phyloP scores from a whole-genome alignment of 345 rosid genomes.

The Lenwebbia sp. region DNA sequence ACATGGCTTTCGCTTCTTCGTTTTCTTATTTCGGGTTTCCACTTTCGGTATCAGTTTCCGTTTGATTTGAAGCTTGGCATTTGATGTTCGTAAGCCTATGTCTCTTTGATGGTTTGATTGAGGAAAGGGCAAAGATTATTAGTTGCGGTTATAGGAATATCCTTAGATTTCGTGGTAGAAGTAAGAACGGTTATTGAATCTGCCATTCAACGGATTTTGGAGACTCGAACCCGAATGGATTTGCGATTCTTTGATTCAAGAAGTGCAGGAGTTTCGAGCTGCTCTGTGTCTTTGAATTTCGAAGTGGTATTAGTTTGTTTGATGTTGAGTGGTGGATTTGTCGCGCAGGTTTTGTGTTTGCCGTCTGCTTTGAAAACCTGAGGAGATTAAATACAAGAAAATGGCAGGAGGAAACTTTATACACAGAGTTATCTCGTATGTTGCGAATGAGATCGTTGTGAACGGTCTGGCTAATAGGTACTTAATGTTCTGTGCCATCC shows the following conservation, averaged over 20 bases:
- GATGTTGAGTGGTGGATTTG: background rate
- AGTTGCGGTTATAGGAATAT: background rate
- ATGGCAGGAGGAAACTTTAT: constrained; percentile 95
- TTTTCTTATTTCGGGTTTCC: background rate
- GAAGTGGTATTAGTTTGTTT: background rate
- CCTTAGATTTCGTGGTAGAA: background rate
- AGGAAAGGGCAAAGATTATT: background rate
- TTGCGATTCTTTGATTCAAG: background rate
- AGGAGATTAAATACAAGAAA: background rate
- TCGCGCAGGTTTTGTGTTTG: background rate
- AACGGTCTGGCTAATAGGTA: constrained; percentile 89
- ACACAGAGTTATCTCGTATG: constrained; percentile 60
- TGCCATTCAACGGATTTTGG: too few relatives aligned
- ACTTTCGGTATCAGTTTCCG: background rate
- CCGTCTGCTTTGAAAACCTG: background rate
- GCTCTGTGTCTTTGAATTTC: background rate
- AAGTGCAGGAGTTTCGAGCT: background rate
- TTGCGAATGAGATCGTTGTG: constrained; percentile 76
- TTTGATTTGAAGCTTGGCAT: background rate
- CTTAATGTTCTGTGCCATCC: background rate
- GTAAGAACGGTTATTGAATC: too few relatives aligned
- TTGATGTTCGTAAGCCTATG: too few relatives aligned
- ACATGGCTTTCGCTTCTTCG: background rate
- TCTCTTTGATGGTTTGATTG: background rate
- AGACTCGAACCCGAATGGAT: background rate